phyloP scores from a whole-genome alignment of 805 yeast species.

The Lachancea fermentati region DNA sequence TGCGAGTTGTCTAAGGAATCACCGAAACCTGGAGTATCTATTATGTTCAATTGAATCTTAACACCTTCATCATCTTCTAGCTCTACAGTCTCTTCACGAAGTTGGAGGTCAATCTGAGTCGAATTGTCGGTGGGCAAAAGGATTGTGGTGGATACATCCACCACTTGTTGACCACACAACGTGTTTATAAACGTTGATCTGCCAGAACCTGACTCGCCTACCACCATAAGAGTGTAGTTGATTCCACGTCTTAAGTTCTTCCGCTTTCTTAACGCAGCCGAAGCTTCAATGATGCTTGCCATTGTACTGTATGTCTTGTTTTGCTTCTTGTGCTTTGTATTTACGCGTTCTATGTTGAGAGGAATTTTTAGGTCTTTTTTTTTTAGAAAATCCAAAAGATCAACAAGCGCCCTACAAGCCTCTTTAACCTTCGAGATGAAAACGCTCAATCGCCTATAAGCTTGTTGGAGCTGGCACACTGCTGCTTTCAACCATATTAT shows the following conservation, averaged over 20 bases:
- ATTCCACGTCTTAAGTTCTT: constrained; percentile 78
- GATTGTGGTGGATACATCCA: constrained; percentile 60
- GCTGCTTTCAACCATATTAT: too few species aligned
- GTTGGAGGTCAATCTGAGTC: constrained; percentile 48
- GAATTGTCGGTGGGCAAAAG: constrained; percentile 47
- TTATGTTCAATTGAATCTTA: constrained; percentile 66
- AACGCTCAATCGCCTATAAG: too few species aligned
- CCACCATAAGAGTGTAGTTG: constrained; percentile 80
- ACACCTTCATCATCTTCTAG: constrained; percentile 82
- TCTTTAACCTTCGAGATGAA: too few species aligned
- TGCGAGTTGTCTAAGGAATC: constrained; percentile 63
- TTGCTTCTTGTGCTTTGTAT: too few species aligned
- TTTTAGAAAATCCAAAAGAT: too few species aligned
- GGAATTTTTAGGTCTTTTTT: not conserved
- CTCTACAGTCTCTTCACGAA: constrained; percentile 78
- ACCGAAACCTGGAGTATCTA: constrained; percentile 84
- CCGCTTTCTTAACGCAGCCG: constrained; percentile 61
- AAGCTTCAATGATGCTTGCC: constrained; percentile 45
- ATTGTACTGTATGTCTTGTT: too few species aligned
- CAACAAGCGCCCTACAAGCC: too few species aligned
- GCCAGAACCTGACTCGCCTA: constrained; percentile 84
- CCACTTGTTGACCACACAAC: constrained; percentile 82
- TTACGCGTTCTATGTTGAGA: not conserved
- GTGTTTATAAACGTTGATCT: constrained; percentile 91
- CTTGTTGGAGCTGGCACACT: too few species aligned